phyloP scores from a whole-genome alignment of 176 grass and related monocot genomes.

The Raddia guianensis region DNA sequence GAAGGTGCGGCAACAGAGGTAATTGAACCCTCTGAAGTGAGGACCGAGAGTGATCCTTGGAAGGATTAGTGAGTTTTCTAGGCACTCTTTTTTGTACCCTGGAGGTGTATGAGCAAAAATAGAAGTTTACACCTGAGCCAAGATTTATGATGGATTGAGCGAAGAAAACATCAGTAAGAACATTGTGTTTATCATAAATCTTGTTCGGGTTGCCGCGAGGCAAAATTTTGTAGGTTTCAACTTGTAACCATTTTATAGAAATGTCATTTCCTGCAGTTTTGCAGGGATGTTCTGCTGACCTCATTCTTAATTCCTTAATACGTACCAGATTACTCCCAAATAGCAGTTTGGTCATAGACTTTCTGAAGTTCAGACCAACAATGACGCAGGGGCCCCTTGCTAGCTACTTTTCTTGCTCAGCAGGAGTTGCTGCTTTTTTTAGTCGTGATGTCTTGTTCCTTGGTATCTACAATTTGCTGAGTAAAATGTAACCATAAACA shows the following conservation, averaged over 20 bases:
- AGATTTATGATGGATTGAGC: not conserved
- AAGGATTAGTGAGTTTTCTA: constrained; percentile 46
- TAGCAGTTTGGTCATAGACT: not conserved
- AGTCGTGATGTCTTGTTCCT: too few species aligned
- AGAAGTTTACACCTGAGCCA: constrained; percentile 1
- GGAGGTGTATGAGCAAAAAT: not conserved
- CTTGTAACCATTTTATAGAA: not conserved
- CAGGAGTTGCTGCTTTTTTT: not conserved
- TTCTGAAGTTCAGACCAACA: not conserved
- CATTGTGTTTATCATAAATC: not conserved
- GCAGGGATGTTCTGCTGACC: not conserved
- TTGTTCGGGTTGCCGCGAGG: constrained; percentile 2
- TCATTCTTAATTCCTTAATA: not conserved
- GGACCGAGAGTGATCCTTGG: constrained; percentile 78
- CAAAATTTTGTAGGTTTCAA: constrained; percentile 37
- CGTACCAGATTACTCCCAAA: not conserved
- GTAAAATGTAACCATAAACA: too few species aligned
- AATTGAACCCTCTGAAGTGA: constrained; percentile 77
- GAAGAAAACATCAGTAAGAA: not conserved
- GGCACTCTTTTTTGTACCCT: not conserved
- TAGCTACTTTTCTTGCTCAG: not conserved
- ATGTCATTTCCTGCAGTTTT: not conserved
- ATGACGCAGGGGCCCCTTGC: not conserved
- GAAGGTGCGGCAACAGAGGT: constrained; percentile 48
- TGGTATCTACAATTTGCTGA: too few species aligned